Base-by-base conservation (phyloP, 306 rosid genomes). In the Trifolium fragiferum region DNA sequence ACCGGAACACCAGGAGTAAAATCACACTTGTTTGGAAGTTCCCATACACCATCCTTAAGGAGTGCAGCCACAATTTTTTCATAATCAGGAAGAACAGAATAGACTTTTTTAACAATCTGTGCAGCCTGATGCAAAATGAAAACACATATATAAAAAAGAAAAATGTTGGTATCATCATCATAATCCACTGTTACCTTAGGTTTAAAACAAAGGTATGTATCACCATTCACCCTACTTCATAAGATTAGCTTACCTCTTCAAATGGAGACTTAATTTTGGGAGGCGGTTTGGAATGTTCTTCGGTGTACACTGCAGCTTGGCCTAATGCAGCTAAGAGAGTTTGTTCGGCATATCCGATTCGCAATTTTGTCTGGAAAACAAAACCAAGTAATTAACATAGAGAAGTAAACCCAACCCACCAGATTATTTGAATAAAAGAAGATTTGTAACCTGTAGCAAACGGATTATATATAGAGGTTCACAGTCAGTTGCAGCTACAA, bases 271-370 rank as follows among this genome's bases (percentile, higher is more conserved):
- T 90, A 79, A 87, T 76, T 55, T 67, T 78, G 37, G 89, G 62
- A 76, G 96, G 93, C 4, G 96, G 89, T 62, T 75, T 79, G 55
- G 93, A 88, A 77, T 86, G 90, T 63, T 90, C 86, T 86, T 93
- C 94, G 14, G 83, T 76, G 82, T 88, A 72, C 57, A 87, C 90
- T 50, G 96, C 90, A 78, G 98, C 98, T 78, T 91, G 97, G 61
- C 97, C 98, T 75, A 94, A 63, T 72, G 98, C 96, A 82, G 97
- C 89, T 80, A 94, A 81, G 54, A 91, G 92, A 49, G 98, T 91
- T 87, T 91, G 90, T 86, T 92, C 99, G 0, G 93, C 97, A 68
- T 73, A 82, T 60, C 97, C 99, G 74, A 92, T 92, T 68, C 96
- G 90, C 89, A 92, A 82, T 85, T 94, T 90, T 33, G 89, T 7